Evolutionary conservation across 2,329 filamentous ascomycete genomes (phyloP).

Genomic region (Scedosporium aurantiacum): DNA sequence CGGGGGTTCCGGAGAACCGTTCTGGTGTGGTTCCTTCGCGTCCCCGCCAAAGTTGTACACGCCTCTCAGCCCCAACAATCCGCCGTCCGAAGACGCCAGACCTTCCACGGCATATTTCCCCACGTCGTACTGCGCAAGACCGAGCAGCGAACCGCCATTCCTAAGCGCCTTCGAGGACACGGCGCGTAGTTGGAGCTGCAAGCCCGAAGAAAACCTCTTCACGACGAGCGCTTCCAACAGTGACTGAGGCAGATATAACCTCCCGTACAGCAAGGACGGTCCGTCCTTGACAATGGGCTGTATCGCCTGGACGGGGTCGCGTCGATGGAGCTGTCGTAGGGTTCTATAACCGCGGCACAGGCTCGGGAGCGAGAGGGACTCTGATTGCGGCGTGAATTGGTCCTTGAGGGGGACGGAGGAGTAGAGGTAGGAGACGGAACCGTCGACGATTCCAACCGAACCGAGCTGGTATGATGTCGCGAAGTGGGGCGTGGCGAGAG

Average conservation of each 20-base stretch:
- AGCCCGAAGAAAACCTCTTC: slow-evolving; percentile 62
- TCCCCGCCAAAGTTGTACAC: slow-evolving; percentile 91
- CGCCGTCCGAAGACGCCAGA: slow-evolving; percentile 84
- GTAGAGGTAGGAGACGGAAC: slow-evolving; percentile 94
- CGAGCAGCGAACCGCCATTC: slow-evolving; percentile 66
- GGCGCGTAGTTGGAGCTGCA: slow-evolving; percentile 69
- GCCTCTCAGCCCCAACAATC: slow-evolving; percentile 74
- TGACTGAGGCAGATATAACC: slow-evolving; percentile 72
- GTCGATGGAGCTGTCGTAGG: slow-evolving; percentile 47
- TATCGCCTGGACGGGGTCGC: slow-evolving; percentile 14
- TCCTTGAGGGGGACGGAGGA: slow-evolving; percentile 68
- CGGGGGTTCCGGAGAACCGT: slow-evolving; percentile 6
- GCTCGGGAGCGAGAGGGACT: slow-evolving; percentile 62
- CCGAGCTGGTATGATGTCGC: slow-evolving; percentile 89
- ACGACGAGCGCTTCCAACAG: slow-evolving; percentile 80
- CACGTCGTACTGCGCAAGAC: slow-evolving; percentile 67
- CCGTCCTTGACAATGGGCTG: slow-evolving; percentile 16
- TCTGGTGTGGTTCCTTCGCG: slow-evolving; percentile 21
- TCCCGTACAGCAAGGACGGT: slow-evolving; percentile 60
- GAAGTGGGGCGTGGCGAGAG: slow-evolving; percentile 84
- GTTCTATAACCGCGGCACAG: slow-evolving; percentile 77
- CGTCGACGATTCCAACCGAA: slow-evolving; percentile 82
- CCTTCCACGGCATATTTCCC: slow-evolving; percentile 85
- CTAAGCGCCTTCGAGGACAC: slow-evolving; percentile 62
- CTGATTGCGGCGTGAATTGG: slow-evolving; percentile 56